Conservation (phyloP, 495 filamentous ascomycete genomes). For the Ascobolus immersus region DNA sequence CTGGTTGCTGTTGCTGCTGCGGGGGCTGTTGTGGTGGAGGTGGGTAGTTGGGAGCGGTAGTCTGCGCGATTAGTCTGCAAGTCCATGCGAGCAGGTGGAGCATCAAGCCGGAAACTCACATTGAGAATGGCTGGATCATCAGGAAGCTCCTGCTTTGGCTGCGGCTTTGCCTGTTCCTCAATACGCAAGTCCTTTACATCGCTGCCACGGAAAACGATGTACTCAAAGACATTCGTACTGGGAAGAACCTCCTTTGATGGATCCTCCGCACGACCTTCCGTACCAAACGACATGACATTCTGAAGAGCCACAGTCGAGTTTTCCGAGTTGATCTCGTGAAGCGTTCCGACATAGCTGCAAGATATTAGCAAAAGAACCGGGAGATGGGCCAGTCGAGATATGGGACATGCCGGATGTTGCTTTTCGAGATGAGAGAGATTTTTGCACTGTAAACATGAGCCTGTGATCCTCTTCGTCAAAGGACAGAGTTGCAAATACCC, state of each 20-base stretch:
- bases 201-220: conserved; percentile 95
- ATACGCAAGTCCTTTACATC: conserved; percentile 96
- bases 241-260: conserved; percentile 56
- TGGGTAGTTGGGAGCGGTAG: conserved; percentile 6
- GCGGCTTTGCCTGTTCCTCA: conserved; percentile 38
- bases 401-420: conserved; percentile 62
- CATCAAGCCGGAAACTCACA: conserved; percentile 34
- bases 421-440: conserved; percentile 83
- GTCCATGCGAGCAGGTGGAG: neutral
- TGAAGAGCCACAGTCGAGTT: conserved; percentile 88
- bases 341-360: conserved; percentile 68
- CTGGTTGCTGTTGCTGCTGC: conserved; percentile 9
- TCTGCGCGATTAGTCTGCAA: conserved; percentile 3
- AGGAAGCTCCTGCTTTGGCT: conserved; percentile 54
- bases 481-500: conserved; percentile 18
- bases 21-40: conserved; percentile 9
- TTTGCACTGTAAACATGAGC: conserved; percentile 27
- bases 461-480: neutral
- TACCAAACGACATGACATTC: conserved; percentile 76
- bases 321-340: conserved; percentile 96
- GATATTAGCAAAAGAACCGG: too few relatives aligned
- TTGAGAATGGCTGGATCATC: conserved; percentile 93
- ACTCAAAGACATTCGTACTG: conserved; percentile 75
- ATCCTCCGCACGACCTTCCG: conserved; percentile 59
- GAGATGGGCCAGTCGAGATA: conserved; percentile 5